These are phyloP conservation scores for Penicillium sp. DNA, from an alignment of 2,329 filamentous ascomycete genomes.

Conservation along the genomic window DNA sequence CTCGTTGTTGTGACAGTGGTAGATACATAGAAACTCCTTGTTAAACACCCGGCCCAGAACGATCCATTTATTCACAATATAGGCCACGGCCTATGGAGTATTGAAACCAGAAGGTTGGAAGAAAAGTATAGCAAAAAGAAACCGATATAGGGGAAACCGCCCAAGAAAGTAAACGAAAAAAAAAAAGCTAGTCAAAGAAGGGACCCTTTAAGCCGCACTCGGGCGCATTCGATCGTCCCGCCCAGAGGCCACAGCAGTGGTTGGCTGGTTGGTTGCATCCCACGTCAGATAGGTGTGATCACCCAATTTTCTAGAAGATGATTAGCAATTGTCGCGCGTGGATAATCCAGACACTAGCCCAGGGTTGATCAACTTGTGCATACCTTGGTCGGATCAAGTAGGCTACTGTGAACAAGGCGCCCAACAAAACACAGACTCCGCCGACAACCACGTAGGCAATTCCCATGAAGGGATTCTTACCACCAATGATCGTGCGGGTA, in stretches of 20 bases:
- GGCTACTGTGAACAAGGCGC: conserved; percentile 82
- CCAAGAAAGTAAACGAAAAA: background rate
- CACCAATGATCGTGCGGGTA: conserved; percentile 89
- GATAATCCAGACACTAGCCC: background rate
- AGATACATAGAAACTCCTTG: conserved; percentile 27
- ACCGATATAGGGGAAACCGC: background rate
- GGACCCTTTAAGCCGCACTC: conserved; percentile 10
- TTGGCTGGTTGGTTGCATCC: conserved; percentile 70
- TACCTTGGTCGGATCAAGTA: conserved; percentile 90
- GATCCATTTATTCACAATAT: conserved; percentile 24
- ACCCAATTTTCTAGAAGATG: conserved; percentile 77
- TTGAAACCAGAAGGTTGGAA: conserved; percentile 3
- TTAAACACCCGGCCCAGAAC: conserved; percentile 20
- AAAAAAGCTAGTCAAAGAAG: background rate
- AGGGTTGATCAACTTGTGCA: conserved; percentile 28
- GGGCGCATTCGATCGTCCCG: conserved; percentile 56
- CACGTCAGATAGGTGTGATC: conserved; percentile 97
- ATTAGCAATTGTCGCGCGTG: background rate
- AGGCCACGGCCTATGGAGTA: conserved; percentile 9
- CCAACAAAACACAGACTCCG: conserved; percentile 86
- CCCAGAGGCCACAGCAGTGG: conserved; percentile 56
- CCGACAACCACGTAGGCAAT: conserved; percentile 96
- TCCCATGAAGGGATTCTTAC: conserved; percentile 91
- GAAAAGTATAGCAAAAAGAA: conserved; percentile 4
- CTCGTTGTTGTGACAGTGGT: conserved; percentile 23